These are phyloP conservation scores for Sugiyamaella xylanicola DNA, from an alignment of 1,139 yeast species.

Conservation along the genomic window DNA sequence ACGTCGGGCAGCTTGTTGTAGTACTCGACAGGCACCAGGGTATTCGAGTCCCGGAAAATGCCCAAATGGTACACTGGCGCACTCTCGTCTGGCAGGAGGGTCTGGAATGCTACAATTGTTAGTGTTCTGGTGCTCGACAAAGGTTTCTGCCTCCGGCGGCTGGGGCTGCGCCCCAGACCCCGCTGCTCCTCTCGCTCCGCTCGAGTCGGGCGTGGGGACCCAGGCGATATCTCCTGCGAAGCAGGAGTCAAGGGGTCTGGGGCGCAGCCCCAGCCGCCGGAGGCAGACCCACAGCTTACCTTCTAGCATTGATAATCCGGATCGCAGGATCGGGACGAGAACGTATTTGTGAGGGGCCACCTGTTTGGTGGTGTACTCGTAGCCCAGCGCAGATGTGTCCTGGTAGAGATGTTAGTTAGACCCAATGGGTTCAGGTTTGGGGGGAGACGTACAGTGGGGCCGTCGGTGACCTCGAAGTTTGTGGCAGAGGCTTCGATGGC, in stretches of 20 bases:
- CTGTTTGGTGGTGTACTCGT: conserved; percentile 24
- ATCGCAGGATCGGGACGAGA: conserved; percentile 41
- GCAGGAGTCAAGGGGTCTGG: not conserved
- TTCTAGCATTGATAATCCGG: conserved; percentile 42
- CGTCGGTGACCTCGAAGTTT: conserved; percentile 26
- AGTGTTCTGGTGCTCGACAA: too few species aligned
- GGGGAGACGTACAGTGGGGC: conserved; percentile 15
- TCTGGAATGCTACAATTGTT: conserved; percentile 31
- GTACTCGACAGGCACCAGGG: conserved; percentile 43
- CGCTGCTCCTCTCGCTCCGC: not conserved
- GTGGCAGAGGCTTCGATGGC: conserved; percentile 38
- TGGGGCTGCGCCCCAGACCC: not conserved
- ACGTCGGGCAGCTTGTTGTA: conserved; percentile 42
- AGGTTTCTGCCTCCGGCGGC: conserved; percentile 7
- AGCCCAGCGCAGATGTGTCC: conserved; percentile 34
- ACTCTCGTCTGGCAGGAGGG: conserved; percentile 37
- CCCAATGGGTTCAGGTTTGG: not conserved
- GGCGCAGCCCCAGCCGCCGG: not conserved
- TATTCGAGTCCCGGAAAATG: conserved; percentile 40
- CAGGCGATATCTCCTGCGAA: too few species aligned
- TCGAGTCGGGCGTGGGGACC: not conserved
- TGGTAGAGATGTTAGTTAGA: conserved; percentile 7
- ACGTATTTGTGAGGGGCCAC: conserved; percentile 34
- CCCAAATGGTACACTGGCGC: conserved; percentile 43
- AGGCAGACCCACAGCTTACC: conserved; percentile 15